Percentiles rank a stretch among this genome's conserved stretches.
These are phyloP conservation scores for Dacryopinax spathularia DNA, from an alignment of 768 basidiomycete species.

Conservation along the genomic window DNA sequence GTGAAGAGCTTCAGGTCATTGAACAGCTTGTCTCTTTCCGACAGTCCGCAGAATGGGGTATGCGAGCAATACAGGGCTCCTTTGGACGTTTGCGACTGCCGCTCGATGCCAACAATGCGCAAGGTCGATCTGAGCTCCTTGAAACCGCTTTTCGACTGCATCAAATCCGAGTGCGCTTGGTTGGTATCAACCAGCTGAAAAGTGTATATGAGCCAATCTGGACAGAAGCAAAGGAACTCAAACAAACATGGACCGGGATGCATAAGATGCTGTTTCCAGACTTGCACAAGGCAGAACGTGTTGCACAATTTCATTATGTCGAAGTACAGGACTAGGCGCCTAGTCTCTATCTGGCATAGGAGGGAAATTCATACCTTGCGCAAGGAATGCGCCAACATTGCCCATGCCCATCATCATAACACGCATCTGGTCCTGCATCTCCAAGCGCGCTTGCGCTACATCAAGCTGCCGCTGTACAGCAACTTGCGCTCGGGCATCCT, in stretches of 20 bases:
- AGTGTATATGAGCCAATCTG: conserved; percentile 31
- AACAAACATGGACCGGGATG: conserved; percentile 25
- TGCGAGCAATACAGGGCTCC: conserved; percentile 31
- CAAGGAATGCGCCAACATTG: too few species aligned
- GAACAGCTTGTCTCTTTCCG: conserved; percentile 30
- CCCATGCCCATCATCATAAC: too few species aligned
- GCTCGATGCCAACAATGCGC: conserved; percentile 23
- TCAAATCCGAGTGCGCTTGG: conserved; percentile 26
- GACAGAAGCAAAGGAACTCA: conserved; percentile 18
- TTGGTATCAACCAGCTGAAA: too few species aligned
- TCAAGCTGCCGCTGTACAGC: too few species aligned
- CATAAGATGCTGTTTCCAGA: conserved; percentile 29
- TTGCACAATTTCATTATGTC: conserved; percentile 27
- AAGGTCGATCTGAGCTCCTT: conserved; percentile 22
- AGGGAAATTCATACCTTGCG: too few species aligned
- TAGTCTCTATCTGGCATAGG: too few species aligned
- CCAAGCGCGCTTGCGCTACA: too few species aligned
- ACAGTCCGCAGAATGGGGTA: conserved; percentile 43
- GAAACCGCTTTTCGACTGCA: conserved; percentile 25
- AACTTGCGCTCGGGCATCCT: too few species aligned
- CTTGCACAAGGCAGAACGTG: conserved; percentile 23
- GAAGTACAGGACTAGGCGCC: too few species aligned
- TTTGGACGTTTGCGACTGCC: conserved; percentile 35
- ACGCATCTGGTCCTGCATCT: too few species aligned
- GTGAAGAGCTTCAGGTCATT: too few species aligned